Evolutionary conservation across 352 stramenopile species (phyloP).

Genomic region (Globisporangium orthogonon): DNA sequence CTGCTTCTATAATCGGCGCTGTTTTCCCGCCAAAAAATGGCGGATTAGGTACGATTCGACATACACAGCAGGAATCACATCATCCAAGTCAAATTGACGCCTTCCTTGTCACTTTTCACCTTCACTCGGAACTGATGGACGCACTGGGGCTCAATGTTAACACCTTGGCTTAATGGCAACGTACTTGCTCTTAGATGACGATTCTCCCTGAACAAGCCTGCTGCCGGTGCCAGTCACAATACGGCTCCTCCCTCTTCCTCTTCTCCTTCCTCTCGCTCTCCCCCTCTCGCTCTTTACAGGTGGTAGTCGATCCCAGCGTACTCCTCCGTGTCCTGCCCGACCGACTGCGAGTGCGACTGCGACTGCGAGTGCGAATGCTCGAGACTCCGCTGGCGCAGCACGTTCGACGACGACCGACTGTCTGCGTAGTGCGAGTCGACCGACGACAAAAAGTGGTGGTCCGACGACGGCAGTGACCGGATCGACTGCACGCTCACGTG

Average conservation of each 20-base stretch:
- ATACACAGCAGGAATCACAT: neutral
- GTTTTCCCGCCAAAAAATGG: neutral
- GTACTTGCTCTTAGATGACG: too few species aligned
- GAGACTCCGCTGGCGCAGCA: constrained; percentile 44
- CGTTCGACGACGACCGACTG: constrained; percentile 37
- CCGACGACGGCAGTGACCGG: constrained; percentile 53
- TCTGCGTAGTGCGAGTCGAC: constrained; percentile 64
- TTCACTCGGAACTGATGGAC: too few species aligned
- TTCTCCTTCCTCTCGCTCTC: neutral
- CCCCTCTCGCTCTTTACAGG: constrained; percentile 22
- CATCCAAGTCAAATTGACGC: neutral
- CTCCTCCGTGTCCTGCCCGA: constrained; percentile 75
- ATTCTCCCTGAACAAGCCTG: too few species aligned
- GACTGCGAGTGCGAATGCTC: constrained; percentile 35
- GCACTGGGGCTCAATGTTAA: too few species aligned
- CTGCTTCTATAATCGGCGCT: neutral
- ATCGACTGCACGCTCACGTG: constrained; percentile 61
- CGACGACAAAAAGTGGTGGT: constrained; percentile 51
- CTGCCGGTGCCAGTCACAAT: too few species aligned
- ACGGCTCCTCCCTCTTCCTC: neutral
- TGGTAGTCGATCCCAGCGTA: constrained; percentile 85
- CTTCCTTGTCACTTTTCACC: too few species aligned
- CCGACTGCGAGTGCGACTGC: constrained; percentile 54
- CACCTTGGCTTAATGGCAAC: too few species aligned
- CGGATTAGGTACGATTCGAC: neutral